Evolutionary conservation across 352 stramenopile genomes (phyloP).

Genomic region (Globisporangium irregulare): DNA sequence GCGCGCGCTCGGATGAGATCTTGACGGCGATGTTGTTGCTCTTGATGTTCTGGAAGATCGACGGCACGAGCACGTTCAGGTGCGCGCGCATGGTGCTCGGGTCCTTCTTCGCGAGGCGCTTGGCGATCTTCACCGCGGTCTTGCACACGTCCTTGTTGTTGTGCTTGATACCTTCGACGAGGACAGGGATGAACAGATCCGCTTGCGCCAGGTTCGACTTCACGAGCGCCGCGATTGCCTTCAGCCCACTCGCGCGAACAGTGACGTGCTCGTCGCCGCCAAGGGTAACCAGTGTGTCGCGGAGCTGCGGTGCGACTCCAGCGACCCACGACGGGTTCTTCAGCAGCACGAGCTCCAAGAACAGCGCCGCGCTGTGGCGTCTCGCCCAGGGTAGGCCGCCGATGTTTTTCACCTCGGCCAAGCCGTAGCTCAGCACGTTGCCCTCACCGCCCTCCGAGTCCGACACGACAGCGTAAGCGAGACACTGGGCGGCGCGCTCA

Average conservation of each 20-base stretch:
- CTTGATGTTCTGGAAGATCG: constrained; percentile 85
- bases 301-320: constrained; percentile 25
- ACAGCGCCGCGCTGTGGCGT: constrained; percentile 62
- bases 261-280: constrained; percentile 62
- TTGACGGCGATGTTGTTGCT: constrained; percentile 89
- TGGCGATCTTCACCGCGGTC: constrained; percentile 65
- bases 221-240: constrained; percentile 51
- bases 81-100: constrained; percentile 51
- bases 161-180: constrained; percentile 60
- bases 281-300: constrained; percentile 36
- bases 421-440: constrained; percentile 44
- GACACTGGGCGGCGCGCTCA: constrained; percentile 60
- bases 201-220: constrained; percentile 41
- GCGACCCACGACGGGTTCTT: constrained; percentile 38
- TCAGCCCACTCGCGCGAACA: constrained; percentile 54
- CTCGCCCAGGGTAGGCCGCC: constrained; percentile 44
- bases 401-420: constrained; percentile 35
- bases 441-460: constrained; percentile 35
- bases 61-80: constrained; percentile 59
- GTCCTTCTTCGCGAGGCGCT: constrained; percentile 70
- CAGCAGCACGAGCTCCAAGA: constrained; percentile 50
- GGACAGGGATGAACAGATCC: constrained; percentile 49
- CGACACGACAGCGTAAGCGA: constrained; percentile 54
- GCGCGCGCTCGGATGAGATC: constrained; percentile 75
- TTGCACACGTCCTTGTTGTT: constrained; percentile 82